Percentiles rank a stretch among this genome's conserved stretches.
phyloP scores from a whole-genome alignment of 345 rosid genomes.

The Citrus hindsii region DNA sequence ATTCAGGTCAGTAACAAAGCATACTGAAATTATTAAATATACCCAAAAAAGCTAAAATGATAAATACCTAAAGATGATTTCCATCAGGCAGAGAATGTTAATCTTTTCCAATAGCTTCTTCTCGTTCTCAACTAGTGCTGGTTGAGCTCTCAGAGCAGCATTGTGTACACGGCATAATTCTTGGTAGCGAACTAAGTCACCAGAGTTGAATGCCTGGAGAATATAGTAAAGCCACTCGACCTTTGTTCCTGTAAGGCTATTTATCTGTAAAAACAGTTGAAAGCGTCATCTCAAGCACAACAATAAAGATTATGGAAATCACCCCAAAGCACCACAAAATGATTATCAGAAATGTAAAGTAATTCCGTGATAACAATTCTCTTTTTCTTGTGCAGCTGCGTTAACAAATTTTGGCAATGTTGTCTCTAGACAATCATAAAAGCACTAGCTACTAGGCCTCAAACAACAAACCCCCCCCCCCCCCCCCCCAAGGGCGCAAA shows the following conservation, averaged over 20 bases:
- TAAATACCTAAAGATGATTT: conserved; percentile 90
- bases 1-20: conserved; percentile 10
- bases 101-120: conserved; percentile 89
- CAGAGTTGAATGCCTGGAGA: conserved; percentile 88
- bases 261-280: conserved; percentile 52
- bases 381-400: background rate
- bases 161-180: conserved; percentile 83
- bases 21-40: background rate
- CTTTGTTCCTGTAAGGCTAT: conserved; percentile 79
- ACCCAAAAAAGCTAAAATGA: background rate
- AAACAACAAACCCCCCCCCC: too few relatives aligned
- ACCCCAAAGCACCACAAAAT: background rate
- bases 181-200: conserved; percentile 83
- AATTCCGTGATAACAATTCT: background rate
- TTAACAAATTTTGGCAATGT: background rate
- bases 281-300: conserved; percentile 8
- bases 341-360: background rate
- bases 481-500: too few relatives aligned
- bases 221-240: conserved; percentile 98
- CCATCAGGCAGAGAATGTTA: conserved; percentile 95
- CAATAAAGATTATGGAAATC: background rate
- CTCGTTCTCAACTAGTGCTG: conserved; percentile 92
- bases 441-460: background rate
- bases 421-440: background rate
- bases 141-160: conserved; percentile 79